Base-by-base conservation (phyloP, 2,329 filamentous ascomycete species). In the Blumeriella jaapii region DNA sequence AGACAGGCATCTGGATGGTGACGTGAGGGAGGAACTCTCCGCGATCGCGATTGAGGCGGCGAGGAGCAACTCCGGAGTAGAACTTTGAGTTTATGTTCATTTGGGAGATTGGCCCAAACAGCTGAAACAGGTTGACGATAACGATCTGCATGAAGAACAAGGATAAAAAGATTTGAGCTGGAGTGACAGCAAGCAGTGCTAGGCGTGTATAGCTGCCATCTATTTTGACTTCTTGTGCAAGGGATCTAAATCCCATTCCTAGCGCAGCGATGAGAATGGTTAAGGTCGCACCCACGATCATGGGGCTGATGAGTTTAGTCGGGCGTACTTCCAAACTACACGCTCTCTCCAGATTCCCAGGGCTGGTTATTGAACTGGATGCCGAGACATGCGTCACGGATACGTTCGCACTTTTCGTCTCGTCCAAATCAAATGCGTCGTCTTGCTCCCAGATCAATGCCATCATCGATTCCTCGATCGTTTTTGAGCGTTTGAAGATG, bases 131-230 rank as follows among this genome's bases (percentile, higher is more conserved):
- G 39, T 64, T 65, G 41, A 58, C 59, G 31, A 76, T 61, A 34
- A 68, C 59, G 26, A 64, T 57, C 34, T 66, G 62, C 56, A 67
- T 64, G 53, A 69, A 68, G 54, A 69, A 68, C 3, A 53, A 42
- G 11, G 50, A 49, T 4, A 78, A 62, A 63, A 77, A 80, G 15
- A 71, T 57, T 50, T 77, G 69, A 12, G 71, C 53, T 0, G 74
- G 63, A 5, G 67, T 50, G 17, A 63, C 65, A 9, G 61, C 51
- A 2, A 75, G 20, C 38, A 81, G 66, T 4, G 65, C 65, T 10
- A 77, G 44, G 22, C 76, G 67, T 20, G 63, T 42, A 44, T 65
- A 79, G 28, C 58, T 61, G 13, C 59, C 57, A 47, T 79, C 74
- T 10, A 69, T 59, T 11, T 60, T 52, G 14, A 69, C 56, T 54